phyloP scores from a whole-genome alignment of 176 grass and related monocot genomes.

The Hyparrhenia diplandra region DNA sequence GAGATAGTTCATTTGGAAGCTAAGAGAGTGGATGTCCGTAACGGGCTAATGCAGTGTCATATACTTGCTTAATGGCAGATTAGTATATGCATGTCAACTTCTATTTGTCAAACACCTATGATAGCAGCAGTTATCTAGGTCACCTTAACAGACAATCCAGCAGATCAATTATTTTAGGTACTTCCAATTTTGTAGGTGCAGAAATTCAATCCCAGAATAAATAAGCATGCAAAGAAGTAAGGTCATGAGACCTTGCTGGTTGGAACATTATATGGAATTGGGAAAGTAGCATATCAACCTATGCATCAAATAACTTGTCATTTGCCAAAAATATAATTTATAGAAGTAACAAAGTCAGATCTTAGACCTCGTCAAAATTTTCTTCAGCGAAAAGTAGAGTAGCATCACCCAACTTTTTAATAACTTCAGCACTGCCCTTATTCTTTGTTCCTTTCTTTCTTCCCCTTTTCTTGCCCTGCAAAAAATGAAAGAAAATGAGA shows the following conservation, averaged over 20 bases:
- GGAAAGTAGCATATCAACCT: neutral
- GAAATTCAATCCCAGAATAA: neutral
- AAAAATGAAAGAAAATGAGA: too few species aligned
- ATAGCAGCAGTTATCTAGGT: neutral
- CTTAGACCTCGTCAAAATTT: conserved; percentile 63
- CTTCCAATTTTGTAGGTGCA: neutral
- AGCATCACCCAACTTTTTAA: conserved; percentile 32
- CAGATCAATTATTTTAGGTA: neutral
- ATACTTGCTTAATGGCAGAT: neutral
- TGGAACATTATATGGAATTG: neutral
- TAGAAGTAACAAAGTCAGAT: conserved; percentile 6
- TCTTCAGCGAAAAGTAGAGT: conserved; percentile 67
- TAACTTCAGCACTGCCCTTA: too few species aligned
- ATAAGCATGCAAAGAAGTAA: neutral
- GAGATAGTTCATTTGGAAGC: neutral
- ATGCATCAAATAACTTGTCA: neutral
- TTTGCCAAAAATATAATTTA: neutral
- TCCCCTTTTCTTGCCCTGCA: too few species aligned
- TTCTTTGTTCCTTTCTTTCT: too few species aligned
- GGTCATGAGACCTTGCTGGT: neutral
- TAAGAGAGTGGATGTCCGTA: neutral
- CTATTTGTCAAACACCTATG: neutral
- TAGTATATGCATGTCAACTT: neutral
- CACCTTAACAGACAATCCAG: conserved; percentile 4
- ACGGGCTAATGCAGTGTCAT: neutral